Evolutionary conservation across 2,329 filamentous ascomycete genomes (phyloP), one percentile per base, ranked within the genome.

Genomic region (Fusarium oxysporum): DNA sequence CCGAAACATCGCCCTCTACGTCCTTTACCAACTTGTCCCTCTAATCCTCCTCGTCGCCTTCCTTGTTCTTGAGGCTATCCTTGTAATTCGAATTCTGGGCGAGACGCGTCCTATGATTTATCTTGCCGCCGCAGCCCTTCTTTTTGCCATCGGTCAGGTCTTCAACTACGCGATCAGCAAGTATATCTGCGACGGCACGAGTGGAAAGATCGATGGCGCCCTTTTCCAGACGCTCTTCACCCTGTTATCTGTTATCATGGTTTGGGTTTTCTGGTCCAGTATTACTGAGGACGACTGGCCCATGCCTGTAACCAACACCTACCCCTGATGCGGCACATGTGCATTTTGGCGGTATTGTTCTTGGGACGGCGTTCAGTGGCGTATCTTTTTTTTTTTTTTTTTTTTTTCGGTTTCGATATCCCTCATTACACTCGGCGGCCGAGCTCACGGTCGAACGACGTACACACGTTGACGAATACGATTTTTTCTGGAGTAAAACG

Each of bases 251-350:
- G 94, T 99, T 8, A 87, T 94, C 23, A 90, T 90, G 83, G 85
- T 98, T 73, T 99, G 96, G 95, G 83, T 93, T 64, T 99, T 99
- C 86, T 99, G 96, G 96, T 97, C 95, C 51, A 98, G 95, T 84
- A 99, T 99, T 78, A 99, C 96, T 21, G 96, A 99, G 83, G 96
- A 99, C 79, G 96, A 98, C 85, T 99, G 96, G 96, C 94, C 95
- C 23, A 88, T 88, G 82, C 84, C 86, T 38, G 82, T 81, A 14
- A 81, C 81, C 62, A 80, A 75, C 50, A 75, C 82, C 57, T 88
- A 88, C 72, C 82, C 84, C 55, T 79, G 70, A 76, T 61, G 37
- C 38, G 54, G 61, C 33, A 38, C 38, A 21, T 54, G 48, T 32
- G 25, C 32, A 56, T 69, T 53, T 65, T 58, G 56, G 66, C 51